Percentiles rank a stretch among this genome's conserved stretches.
These are phyloP conservation scores for Heliosperma pusillum DNA, from an alignment of 148 eudicot genomes.

Conservation along the genomic window DNA sequence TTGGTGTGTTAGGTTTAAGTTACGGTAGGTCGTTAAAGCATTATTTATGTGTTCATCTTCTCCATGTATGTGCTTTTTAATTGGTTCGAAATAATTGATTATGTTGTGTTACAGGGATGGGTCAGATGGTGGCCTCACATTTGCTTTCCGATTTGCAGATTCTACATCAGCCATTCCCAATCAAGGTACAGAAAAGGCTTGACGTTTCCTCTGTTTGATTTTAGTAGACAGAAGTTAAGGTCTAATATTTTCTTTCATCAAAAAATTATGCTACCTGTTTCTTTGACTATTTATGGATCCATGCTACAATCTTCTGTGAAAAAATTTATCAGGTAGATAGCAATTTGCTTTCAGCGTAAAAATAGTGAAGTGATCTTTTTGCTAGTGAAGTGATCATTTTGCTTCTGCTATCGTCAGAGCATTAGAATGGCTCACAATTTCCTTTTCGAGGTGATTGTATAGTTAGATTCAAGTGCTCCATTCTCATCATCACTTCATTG, in stretches of 20 bases:
- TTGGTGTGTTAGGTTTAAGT: neutral
- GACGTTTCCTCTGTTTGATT: neutral
- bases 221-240: neutral
- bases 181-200: conserved; percentile 56
- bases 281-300: neutral
- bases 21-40: neutral
- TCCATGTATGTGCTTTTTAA: neutral
- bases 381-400: neutral
- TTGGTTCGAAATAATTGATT: neutral
- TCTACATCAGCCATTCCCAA: conserved; percentile 65
- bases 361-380: no score
- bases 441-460: neutral
- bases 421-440: neutral
- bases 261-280: neutral
- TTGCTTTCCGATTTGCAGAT: conserved; percentile 93
- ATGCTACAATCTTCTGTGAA: neutral
- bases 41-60: neutral
- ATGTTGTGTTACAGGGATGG: conserved; percentile 52
- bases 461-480: neutral
- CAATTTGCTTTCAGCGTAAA: neutral
- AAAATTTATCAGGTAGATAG: neutral
- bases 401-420: neutral
- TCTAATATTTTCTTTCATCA: neutral
- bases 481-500: neutral
- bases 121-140: conserved; percentile 85